phyloP scores from a whole-genome alignment of 2,329 filamentous ascomycete genomes.

The Zymoseptoria ardabiliae region DNA sequence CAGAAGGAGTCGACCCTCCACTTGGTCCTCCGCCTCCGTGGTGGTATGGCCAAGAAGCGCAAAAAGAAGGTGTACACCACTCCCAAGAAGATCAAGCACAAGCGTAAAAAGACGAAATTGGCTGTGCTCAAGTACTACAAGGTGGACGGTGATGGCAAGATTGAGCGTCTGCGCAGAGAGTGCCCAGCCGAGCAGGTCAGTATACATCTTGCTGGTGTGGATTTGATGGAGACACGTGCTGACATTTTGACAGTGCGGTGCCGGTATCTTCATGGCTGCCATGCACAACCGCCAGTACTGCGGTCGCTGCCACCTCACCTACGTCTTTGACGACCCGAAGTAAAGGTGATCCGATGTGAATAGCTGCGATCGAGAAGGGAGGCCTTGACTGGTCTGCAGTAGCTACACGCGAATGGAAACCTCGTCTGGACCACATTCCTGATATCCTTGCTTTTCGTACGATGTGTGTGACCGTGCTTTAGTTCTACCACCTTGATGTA shows the following conservation, averaged over 20 bases:
- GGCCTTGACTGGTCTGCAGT: neutral
- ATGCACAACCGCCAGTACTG: slow-evolving; percentile 99
- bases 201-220: slow-evolving; percentile 18
- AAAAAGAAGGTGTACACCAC: slow-evolving; percentile 99
- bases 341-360: slow-evolving; percentile 39
- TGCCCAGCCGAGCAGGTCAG: slow-evolving; percentile 85
- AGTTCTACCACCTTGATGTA: neutral
- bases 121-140: slow-evolving; percentile 99
- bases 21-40: slow-evolving; percentile 94
- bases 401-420: slow-evolving; percentile 4
- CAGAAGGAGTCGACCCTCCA: slow-evolving; percentile 99
- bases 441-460: too few species aligned
- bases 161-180: slow-evolving; percentile 97
- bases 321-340: slow-evolving; percentile 57
- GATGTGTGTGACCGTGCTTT: neutral
- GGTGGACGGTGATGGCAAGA: slow-evolving; percentile 99
- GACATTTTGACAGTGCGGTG: slow-evolving; percentile 66
- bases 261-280: slow-evolving; percentile 99
- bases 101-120: slow-evolving; percentile 99
- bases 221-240: neutral
- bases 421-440: neutral
- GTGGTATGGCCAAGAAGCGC: slow-evolving; percentile 94
- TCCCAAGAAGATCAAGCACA: slow-evolving; percentile 99
- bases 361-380: slow-evolving; percentile 1
- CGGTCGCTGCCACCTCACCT: slow-evolving; percentile 63